Percentiles rank a stretch among this genome's conserved stretches.
These are phyloP conservation scores for Leccinum aurantiacum DNA, from an alignment of 768 basidiomycete genomes.

Conservation along the genomic window DNA sequence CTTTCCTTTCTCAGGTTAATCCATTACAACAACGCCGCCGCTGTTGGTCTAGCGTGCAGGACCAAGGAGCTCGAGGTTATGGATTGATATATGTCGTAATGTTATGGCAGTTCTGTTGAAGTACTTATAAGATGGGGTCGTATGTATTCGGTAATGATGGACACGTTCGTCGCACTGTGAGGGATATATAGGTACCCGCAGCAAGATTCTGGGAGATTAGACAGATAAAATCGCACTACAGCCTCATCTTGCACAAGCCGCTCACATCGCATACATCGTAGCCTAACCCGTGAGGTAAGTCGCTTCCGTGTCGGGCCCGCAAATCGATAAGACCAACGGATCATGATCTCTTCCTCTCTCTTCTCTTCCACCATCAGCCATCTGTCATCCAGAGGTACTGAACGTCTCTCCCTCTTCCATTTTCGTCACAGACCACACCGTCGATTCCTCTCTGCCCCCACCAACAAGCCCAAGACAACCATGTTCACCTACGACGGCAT, in stretches of 20 bases:
- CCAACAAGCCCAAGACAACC: conserved; percentile 12
- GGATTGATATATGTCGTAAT: conserved; percentile 29
- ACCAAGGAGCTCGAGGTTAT: conserved; percentile 12
- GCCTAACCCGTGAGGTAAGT: conserved; percentile 24
- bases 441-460: conserved; percentile 11
- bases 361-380: conserved; percentile 20
- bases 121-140: conserved; percentile 1
- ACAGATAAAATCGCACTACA: conserved; percentile 13
- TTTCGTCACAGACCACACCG: conserved; percentile 9
- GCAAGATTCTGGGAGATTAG: neutral
- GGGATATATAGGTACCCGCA: neutral
- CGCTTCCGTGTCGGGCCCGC: neutral
- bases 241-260: neutral
- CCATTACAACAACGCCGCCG: conserved; percentile 6
- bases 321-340: conserved; percentile 19
- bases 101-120: conserved; percentile 17
- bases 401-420: conserved; percentile 9
- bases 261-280: conserved; percentile 10
- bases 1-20: conserved; percentile 10
- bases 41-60: conserved; percentile 12
- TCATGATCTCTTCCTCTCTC: conserved; percentile 8
- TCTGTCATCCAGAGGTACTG: conserved; percentile 14
- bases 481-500: conserved; percentile 63
- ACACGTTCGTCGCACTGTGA: conserved; percentile 30
- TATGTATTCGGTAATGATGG: conserved; percentile 9